Evolutionary conservation across 2,329 filamentous ascomycete species (phyloP), one percentile per base, ranked within the genome.

Genomic region (Alternaria alternata): DNA sequence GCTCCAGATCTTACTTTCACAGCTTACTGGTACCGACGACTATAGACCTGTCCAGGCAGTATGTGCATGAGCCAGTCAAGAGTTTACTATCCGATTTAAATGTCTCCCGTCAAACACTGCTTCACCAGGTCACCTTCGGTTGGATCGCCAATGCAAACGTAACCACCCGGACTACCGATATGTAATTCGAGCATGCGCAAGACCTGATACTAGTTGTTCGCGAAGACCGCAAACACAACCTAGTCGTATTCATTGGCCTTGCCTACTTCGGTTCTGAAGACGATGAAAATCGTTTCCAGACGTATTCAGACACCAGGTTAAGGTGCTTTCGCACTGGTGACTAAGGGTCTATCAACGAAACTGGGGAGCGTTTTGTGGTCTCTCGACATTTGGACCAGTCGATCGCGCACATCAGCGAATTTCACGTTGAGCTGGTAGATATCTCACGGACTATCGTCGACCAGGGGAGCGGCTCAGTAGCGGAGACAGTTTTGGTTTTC

Each of bases 11-110:
- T 28, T 57, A n/a, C 22, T 57, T 22, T 18, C 32, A 39, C 54
- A 51, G 26, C 41, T 57, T n/a, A 57, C 47, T 22, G 54, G 36
- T 32, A 41, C 47, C n/a, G 39, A 51, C 16, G 54, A 39, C 32
- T 12, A 36, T 39, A 24, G 20, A 16, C 20, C 12, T 20, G 7
- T 28, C 14, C 14, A 36, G 32, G 1, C 5, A 7, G 5, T 36
- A 36, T 36, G 2, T 36, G 32, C 32, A 36, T 28, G 43, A 47
- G 9, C 16, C 41, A 28, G 24, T 48, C 53, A 55, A 55, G 34
- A 36, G n/a, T 11, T 20, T 46, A 18, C 30, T 52, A 3, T 43
- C 47, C 16, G 54, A 49, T 11, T 24, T 46, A 9, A 41, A 44
- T 3, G 9, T 32, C 4, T 32, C 47, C 16, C 51, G 12, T 26